phyloP scores from a whole-genome alignment of 2,329 filamentous ascomycete species.

The Myriosclerotinia curreyana region DNA sequence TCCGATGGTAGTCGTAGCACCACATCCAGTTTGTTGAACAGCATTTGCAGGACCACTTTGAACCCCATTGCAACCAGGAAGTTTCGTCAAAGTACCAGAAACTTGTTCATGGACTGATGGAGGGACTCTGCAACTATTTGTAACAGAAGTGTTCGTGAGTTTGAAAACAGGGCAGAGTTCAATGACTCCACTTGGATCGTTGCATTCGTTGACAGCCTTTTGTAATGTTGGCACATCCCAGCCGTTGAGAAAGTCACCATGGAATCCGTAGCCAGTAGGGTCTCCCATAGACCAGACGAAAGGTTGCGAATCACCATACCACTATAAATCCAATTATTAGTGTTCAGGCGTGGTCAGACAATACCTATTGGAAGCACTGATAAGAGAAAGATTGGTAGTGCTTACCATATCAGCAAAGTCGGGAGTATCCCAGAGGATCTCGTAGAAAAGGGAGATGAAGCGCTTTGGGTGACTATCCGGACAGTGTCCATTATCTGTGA shows the following conservation, averaged over 20 bases:
- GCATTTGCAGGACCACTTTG: conserved; percentile 32
- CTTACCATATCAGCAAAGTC: conserved; percentile 45
- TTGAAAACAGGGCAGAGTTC: conserved; percentile 44
- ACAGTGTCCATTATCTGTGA: conserved; percentile 48
- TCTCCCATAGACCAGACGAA: conserved; percentile 54
- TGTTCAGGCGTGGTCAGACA: neutral
- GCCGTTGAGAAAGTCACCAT: conserved; percentile 59
- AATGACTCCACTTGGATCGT: conserved; percentile 44
- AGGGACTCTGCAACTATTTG: conserved; percentile 51
- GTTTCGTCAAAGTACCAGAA: conserved; percentile 46
- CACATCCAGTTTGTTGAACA: conserved; percentile 44
- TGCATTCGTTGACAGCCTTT: conserved; percentile 50
- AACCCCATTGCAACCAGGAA: conserved; percentile 54
- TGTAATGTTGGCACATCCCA: conserved; percentile 51
- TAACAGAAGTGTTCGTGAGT: conserved; percentile 53
- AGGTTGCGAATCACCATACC: conserved; percentile 45
- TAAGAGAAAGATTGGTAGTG: neutral
- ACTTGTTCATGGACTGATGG: conserved; percentile 45
- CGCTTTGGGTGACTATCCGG: conserved; percentile 52
- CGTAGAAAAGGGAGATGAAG: conserved; percentile 58
- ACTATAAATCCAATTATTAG: conserved; percentile 30
- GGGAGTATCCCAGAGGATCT: conserved; percentile 54
- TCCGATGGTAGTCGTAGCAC: conserved; percentile 48
- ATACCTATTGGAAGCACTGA: too few species aligned
- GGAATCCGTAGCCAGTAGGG: conserved; percentile 52